A percentile compares a stretch with the other conserved stretches of the same genome.
phyloP scores from a whole-genome alignment of 345 rosid genomes.

The Citrus hindsii region DNA sequence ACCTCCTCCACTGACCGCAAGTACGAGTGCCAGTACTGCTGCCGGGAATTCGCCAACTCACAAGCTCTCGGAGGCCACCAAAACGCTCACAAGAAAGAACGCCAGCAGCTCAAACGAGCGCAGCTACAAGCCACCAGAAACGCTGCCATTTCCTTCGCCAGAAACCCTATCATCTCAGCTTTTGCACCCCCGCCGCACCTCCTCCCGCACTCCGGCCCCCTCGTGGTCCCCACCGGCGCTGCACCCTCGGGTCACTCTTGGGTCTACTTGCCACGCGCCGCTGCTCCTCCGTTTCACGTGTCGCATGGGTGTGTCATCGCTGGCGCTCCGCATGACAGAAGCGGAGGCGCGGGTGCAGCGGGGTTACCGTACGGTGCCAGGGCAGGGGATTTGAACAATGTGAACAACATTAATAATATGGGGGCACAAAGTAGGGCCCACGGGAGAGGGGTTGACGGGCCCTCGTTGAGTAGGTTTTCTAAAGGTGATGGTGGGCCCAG shows the following conservation, averaged over 20 bases:
- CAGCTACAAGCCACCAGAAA: slow-evolving; percentile 63
- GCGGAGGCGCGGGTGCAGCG: slow-evolving; percentile 32
- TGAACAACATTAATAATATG: slow-evolving; percentile 1
- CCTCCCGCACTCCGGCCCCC: slow-evolving; percentile 40
- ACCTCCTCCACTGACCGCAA: slow-evolving; percentile 42
- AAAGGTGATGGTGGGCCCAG: slow-evolving; percentile 62
- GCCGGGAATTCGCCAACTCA: slow-evolving; percentile 73
- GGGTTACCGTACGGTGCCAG: slow-evolving; percentile 44
- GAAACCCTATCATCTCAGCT: slow-evolving; percentile 90
- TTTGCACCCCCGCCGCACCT: slow-evolving; percentile 85
- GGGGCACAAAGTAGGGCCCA: slow-evolving; percentile 30
- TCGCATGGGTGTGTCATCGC: slow-evolving; percentile 70
- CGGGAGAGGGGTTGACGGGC: slow-evolving; percentile 39
- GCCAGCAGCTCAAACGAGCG: slow-evolving; percentile 76
- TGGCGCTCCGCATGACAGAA: background rate
- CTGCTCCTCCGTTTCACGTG: slow-evolving; percentile 65
- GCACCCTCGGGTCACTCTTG: slow-evolving; percentile 49
- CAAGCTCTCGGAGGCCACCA: slow-evolving; percentile 85
- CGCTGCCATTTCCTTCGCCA: slow-evolving; percentile 56
- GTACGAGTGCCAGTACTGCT: slow-evolving; percentile 83
- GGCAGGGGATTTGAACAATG: slow-evolving; percentile 28
- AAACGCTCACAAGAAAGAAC: slow-evolving; percentile 83
- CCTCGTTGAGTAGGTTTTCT: slow-evolving; percentile 66
- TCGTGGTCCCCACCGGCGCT: slow-evolving; percentile 34
- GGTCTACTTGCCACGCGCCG: slow-evolving; percentile 80